Evolutionary conservation across 495 filamentous ascomycete species (phyloP), one percentile per base, ranked within the genome.

Genomic region (Penicillium silybi): DNA sequence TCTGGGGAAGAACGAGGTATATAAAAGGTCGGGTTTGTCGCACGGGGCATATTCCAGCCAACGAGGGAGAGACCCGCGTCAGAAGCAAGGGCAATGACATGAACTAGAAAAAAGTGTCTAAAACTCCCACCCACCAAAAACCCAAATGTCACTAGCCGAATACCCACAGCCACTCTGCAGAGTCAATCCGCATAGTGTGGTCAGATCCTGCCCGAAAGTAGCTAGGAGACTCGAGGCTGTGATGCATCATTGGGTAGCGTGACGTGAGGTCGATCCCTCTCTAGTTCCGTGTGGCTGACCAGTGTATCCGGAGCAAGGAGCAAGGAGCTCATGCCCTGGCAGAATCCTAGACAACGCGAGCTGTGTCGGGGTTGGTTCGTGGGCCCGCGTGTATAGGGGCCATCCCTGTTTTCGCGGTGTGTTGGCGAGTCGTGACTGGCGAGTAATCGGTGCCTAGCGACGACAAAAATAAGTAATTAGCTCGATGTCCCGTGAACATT

Each of bases 21-120:
- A 59, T 65, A 62, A 57, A 40, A 35, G 40, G 37, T 43, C 38
- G 38, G 52, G 23, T 37, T 10, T 22, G 23, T 47, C 54, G 56
- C 25, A 40, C 55, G 59, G 55, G 42, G 46, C 52, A 54, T 40
- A 43, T 44, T 50, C 50, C 47, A 56, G 26, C 22, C 34, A 41
- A 55, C 40, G 44, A 58, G 44, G 46, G 37, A 29, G 41, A 18
- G 29, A 50, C 35, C 29, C 42, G 43, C 46, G 18, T 56, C 35
- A 32, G 25, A 64, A 58, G 61, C 58, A 64, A 64, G 61, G 61
- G 58, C 41, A 48, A 8, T n/a, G n/a, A n/a, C n/a, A 38, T 46
- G 23, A 60, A 40, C 41, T 57, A 51, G 8, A 34, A 50, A 34
- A 32, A 17, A 53, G 18, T 16, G 16, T 13, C 18, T 10, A 52